Conservation (phyloP, 2,329 filamentous ascomycete genomes). For the Neospermospora avenae region DNA sequence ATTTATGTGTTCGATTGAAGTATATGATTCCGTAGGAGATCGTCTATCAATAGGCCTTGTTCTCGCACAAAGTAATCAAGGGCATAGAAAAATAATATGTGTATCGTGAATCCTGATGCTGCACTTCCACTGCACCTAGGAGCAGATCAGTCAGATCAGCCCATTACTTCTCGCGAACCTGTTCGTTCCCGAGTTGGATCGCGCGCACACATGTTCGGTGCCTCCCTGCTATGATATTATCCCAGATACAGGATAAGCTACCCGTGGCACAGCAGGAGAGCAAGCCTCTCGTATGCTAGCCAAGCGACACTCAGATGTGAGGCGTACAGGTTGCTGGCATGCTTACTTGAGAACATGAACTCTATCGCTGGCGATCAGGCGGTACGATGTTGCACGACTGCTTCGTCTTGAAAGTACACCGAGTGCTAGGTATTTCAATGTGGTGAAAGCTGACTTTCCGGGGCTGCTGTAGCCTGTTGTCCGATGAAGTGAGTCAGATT, state of each 20-base stretch:
- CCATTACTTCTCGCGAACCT: no score
- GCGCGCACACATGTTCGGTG: background rate
- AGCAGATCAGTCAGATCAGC: background rate
- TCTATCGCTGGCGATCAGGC: no score
- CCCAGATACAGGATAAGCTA: background rate
- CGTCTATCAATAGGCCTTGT: no score
- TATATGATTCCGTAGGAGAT: background rate
- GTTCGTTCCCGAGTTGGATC: background rate
- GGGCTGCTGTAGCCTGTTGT: constrained; percentile 2
- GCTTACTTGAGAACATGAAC: no score
- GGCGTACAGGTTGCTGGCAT: constrained; percentile 4
- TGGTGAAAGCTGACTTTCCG: background rate
- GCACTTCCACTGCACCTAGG: background rate
- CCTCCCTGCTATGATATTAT: background rate
- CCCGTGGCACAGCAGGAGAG: background rate
- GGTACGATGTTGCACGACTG: background rate
- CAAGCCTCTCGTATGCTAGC: background rate
- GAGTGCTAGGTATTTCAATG: background rate
- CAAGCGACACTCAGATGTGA: constrained; percentile 6
- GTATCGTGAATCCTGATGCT: background rate
- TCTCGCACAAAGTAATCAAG: no score
- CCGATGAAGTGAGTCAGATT: constrained; percentile 22
- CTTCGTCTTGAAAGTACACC: background rate
- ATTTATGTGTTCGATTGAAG: no score
- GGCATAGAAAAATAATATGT: background rate